Conservation (phyloP, 208 protist genomes). For the Leishmania arabica region DNA sequence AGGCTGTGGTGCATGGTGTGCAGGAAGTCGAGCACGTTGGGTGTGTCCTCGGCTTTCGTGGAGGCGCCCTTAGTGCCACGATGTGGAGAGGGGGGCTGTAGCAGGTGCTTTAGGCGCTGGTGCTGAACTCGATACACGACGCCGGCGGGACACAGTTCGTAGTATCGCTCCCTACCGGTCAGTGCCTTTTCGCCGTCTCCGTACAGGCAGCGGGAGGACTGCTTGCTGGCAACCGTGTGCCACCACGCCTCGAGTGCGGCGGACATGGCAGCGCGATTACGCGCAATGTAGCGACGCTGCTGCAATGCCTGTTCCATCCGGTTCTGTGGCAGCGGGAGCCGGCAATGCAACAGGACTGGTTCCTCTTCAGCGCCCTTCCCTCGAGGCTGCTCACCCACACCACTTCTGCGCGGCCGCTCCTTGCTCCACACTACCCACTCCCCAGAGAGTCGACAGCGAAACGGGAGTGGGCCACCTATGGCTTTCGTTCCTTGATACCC, state of each 20-base stretch:
- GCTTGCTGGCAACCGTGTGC: slow-evolving; percentile 12
- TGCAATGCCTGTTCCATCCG: slow-evolving; percentile 14
- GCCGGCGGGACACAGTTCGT: slow-evolving; percentile 58
- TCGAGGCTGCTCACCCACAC: background rate
- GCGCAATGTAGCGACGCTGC: slow-evolving; percentile 38
- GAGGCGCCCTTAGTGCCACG: background rate
- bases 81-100: background rate
- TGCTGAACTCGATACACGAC: slow-evolving; percentile 58
- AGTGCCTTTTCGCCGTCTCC: slow-evolving; percentile 66
- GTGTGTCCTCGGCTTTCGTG: background rate
- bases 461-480: slow-evolving; percentile 25
- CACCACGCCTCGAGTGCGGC: slow-evolving; percentile 50
- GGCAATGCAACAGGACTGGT: slow-evolving; percentile 71
- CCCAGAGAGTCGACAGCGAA: slow-evolving; percentile 51
- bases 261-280: slow-evolving; percentile 26
- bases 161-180: slow-evolving; percentile 62
- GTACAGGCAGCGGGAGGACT: slow-evolving; percentile 56
- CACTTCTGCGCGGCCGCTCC: slow-evolving; percentile 2
- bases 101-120: slow-evolving; percentile 25
- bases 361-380: slow-evolving; percentile 6
- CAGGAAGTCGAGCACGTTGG: slow-evolving; percentile 33
- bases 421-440: slow-evolving; percentile 82
- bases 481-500: slow-evolving; percentile 7
- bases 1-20: slow-evolving; percentile 31
- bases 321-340: slow-evolving; percentile 66